Base-by-base conservation (phyloP, 2,329 filamentous ascomycete genomes). In the Aureobasidium leucospermi region DNA sequence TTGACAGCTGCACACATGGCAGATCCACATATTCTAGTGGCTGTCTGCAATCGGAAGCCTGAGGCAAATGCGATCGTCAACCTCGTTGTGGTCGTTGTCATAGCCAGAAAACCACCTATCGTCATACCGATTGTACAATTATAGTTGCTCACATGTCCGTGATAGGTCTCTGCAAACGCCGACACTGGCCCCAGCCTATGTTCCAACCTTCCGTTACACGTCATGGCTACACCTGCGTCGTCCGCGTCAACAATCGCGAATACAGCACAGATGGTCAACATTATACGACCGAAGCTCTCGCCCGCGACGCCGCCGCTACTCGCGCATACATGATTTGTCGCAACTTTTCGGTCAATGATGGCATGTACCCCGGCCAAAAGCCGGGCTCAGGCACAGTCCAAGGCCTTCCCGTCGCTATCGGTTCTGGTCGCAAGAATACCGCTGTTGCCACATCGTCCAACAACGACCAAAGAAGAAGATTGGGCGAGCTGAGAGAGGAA, bases 271-370 rank as follows among this genome's bases (percentile, higher is more conserved):
- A 96, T 73, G 82, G 88, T 39, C 55, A 58, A 39, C 83, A 87
- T 64, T 96, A 94, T 76, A 85, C 89, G 71, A 89, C 87, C 63
- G 89, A 93, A 71, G 79, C 83, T 51, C 80, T 96, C 65, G 93
- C 93, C 48, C 89, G 91, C 70, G 92, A 97, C 74, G 94, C 93
- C 68, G 93, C 93, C 29, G 93, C 93, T 62, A 95, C 95, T 84
- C 88, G 91, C 63, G 93, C 93, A 60, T 97, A 96, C 76, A 93
- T 96, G 85, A 94, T 96, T 66, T 96, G 93, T 80, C 88, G 91
- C 65, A 96, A 96, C 80, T 96, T 96, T 77, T 96, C 90, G 59
- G 89, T 95, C 74, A 96, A 96, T 72, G 91, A 95, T 68, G 93
- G 93, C 71, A 96, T 96, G 90, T 84, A 82, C 64, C 84, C 77